These are phyloP conservation scores for Auriscalpium orientale DNA, from an alignment of 768 basidiomycete genomes.

Conservation along the genomic window DNA sequence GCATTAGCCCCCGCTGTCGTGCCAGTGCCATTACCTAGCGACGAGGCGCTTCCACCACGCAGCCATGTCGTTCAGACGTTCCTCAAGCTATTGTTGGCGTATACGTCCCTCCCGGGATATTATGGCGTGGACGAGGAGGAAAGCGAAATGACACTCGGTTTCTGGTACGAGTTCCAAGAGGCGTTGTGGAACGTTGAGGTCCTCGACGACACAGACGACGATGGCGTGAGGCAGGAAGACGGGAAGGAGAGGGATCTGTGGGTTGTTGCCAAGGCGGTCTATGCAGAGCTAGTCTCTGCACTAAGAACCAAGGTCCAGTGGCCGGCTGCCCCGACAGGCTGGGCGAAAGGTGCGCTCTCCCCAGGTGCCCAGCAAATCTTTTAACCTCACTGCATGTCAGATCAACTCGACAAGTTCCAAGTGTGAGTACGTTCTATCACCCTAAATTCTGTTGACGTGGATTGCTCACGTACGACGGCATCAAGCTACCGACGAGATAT, in stretches of 20 bases:
- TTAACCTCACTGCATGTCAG: constrained; percentile 28
- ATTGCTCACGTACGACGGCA: background rate
- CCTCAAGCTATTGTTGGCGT: constrained; percentile 61
- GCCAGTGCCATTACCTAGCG: constrained; percentile 12
- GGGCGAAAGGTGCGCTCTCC: constrained; percentile 57
- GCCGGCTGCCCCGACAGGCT: constrained; percentile 44
- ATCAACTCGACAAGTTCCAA: constrained; percentile 73
- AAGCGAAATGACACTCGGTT: constrained; percentile 79
- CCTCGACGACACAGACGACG: constrained; percentile 29
- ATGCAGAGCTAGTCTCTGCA: constrained; percentile 66
- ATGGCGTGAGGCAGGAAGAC: constrained; percentile 13
- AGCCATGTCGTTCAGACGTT: constrained; percentile 49
- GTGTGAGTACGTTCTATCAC: constrained; percentile 40
- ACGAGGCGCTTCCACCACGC: constrained; percentile 14
- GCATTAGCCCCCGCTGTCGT: constrained; percentile 21
- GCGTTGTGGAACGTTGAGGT: constrained; percentile 67
- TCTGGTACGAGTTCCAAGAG: constrained; percentile 91
- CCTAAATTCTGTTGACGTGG: too few species aligned
- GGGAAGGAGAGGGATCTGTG: constrained; percentile 31
- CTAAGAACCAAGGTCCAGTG: constrained; percentile 70
- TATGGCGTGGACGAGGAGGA: constrained; percentile 83
- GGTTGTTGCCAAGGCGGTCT: constrained; percentile 64
- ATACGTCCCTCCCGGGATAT: constrained; percentile 66
- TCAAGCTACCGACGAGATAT: constrained; percentile 75
- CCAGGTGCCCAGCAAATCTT: background rate